These are phyloP conservation scores for Tagetes patula DNA, from an alignment of 129 eudicot species.

Conservation along the genomic window DNA sequence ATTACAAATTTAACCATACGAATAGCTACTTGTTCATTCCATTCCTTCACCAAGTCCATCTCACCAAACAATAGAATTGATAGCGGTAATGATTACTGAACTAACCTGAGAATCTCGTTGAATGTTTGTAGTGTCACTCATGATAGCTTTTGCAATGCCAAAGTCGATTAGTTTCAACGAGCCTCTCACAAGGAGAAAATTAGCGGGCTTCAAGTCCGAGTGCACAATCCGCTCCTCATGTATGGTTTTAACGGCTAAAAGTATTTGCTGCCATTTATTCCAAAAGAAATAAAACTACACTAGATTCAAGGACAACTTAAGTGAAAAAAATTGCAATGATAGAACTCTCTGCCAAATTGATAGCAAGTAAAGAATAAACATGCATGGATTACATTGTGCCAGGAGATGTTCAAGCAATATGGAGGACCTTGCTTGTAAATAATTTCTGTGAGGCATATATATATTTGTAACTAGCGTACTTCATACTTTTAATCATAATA, in stretches of 20 bases:
- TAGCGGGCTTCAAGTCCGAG: conserved; percentile 98
- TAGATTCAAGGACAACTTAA: conserved; percentile 15
- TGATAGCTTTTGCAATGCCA: conserved; percentile 96
- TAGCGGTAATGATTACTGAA: neutral
- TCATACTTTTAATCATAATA: too few relatives aligned
- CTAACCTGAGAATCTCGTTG: conserved; percentile 98
- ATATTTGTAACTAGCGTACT: neutral
- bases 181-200: conserved; percentile 96
- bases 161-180: conserved; percentile 93
- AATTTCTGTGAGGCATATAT: neutral
- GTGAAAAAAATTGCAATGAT: neutral
- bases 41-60: neutral
- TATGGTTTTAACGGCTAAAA: conserved; percentile 90
- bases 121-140: conserved; percentile 97
- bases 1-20: neutral
- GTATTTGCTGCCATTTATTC: conserved; percentile 79
- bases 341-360: neutral
- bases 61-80: neutral
- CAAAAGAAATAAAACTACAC: conserved; percentile 20
- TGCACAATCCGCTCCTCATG: conserved; percentile 98
- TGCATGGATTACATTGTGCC: neutral
- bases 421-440: conserved; percentile 1
- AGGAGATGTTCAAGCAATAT: neutral
- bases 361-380: conserved; percentile 1
- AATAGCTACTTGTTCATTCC: neutral